Percentiles rank a stretch among this genome's conserved stretches.
phyloP scores from a whole-genome alignment of 805 yeast species.

The Kodamaea restingae region DNA sequence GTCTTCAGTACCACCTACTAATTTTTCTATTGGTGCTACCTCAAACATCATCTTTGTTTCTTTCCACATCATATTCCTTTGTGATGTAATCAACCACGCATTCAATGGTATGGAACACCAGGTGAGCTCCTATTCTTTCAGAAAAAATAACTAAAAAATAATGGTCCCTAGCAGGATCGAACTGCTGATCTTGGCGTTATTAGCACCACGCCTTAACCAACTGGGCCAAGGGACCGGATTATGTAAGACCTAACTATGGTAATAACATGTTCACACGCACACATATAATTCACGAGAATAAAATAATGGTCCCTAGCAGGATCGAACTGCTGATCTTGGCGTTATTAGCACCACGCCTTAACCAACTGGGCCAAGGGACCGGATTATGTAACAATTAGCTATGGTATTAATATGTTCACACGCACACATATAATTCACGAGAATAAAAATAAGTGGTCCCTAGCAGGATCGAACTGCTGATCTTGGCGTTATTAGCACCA shows the following conservation, averaged over 20 bases:
- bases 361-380: conserved; percentile 56
- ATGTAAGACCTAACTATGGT: not conserved
- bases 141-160: too few relatives aligned
- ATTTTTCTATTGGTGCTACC: conserved; percentile 27
- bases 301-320: conserved; percentile 71
- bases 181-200: conserved; percentile 71
- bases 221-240: conserved; percentile 50
- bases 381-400: conserved; percentile 9
- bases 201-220: conserved; percentile 53
- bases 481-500: conserved; percentile 52
- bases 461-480: conserved; percentile 46
- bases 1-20: conserved; percentile 37
- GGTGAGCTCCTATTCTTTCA: too few relatives aligned
- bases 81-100: conserved; percentile 56
- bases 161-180: conserved; percentile 88
- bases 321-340: conserved; percentile 80
- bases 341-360: conserved; percentile 53
- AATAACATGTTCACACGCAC: not conserved
- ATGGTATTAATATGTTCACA: too few relatives aligned
- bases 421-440: not conserved
- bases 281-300: conserved; percentile 5
- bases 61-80: conserved; percentile 34
- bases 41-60: conserved; percentile 28
- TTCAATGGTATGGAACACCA: too few relatives aligned
- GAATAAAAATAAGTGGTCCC: conserved; percentile 18